These are phyloP conservation scores for Anastatica hierochuntica DNA, from an alignment of 345 rosid species.

Conservation along the genomic window DNA sequence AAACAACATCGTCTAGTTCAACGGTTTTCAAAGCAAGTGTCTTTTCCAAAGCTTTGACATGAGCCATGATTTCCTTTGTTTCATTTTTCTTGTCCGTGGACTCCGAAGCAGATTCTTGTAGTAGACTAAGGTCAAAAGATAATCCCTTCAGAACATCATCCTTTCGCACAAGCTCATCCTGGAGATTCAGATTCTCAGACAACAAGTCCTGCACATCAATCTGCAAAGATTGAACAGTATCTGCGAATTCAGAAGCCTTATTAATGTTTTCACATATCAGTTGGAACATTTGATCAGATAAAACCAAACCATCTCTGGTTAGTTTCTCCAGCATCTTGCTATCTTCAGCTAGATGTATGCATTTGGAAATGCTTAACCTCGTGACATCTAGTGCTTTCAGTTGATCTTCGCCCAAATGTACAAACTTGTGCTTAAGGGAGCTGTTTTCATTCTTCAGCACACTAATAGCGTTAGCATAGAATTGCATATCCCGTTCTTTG, in stretches of 20 bases:
- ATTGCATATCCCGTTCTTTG: constrained; percentile 38
- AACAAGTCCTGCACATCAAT: constrained; percentile 36
- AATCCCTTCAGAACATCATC: constrained; percentile 74
- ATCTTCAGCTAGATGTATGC: constrained; percentile 26
- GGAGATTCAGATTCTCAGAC: constrained; percentile 47
- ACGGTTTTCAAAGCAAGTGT: constrained; percentile 47
- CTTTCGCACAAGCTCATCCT: constrained; percentile 62
- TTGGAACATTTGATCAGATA: constrained; percentile 36
- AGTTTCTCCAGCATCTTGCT: constrained; percentile 26
- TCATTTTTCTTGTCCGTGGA: constrained; percentile 73
- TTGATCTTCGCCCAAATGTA: constrained; percentile 19
- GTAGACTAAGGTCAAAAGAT: constrained; percentile 69
- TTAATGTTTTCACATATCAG: constrained; percentile 40
- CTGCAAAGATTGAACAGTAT: constrained; percentile 47
- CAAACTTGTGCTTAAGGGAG: constrained; percentile 25
- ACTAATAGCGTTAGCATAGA: constrained; percentile 24
- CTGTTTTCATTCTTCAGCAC: constrained; percentile 35
- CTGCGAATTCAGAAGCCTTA: constrained; percentile 34
- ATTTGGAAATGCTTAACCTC: constrained; percentile 30
- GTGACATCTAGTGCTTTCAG: constrained; percentile 26
- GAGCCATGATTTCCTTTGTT: constrained; percentile 52
- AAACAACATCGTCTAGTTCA: constrained; percentile 50
- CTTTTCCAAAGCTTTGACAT: constrained; percentile 58
- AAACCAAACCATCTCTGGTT: constrained; percentile 30
- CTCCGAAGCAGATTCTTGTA: constrained; percentile 87